Evolutionary conservation across 345 rosid species (phyloP).

Genomic region (Brassica nigra): DNA sequence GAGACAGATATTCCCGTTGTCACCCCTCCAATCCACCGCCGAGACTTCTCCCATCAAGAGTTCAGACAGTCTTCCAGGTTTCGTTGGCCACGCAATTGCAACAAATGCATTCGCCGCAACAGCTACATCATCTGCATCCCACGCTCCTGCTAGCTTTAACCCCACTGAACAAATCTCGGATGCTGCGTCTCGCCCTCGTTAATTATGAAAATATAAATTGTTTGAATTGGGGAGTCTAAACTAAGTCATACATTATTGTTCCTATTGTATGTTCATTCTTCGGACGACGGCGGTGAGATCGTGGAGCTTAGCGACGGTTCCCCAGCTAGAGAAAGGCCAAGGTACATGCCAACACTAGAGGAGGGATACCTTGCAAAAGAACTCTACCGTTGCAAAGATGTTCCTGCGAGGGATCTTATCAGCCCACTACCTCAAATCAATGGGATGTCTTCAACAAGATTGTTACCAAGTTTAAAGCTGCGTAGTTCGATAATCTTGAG

Average conservation of each 20-base stretch:
- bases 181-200: not conserved
- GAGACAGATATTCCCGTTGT: no score
- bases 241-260: no score
- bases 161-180: no score
- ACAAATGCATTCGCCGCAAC: not conserved
- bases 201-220: no score
- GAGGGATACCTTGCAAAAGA: not conserved
- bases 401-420: not conserved
- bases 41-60: not conserved
- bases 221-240: no score
- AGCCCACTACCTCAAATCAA: not conserved
- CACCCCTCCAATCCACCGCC: not conserved
- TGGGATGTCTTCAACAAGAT: no score
- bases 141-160: no score
- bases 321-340: not conserved
- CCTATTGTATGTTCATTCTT: no score
- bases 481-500: no score
- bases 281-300: not conserved
- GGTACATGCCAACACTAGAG: not conserved
- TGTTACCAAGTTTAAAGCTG: no score
- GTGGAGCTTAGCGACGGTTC: not conserved
- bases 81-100: not conserved
- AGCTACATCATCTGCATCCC: not conserved
- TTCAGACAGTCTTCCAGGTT: not conserved
- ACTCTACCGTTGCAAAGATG: not conserved